Base-by-base conservation (phyloP, 1,284 basidiomycete species). In the Cutaneotrichosporon sp. region DNA sequence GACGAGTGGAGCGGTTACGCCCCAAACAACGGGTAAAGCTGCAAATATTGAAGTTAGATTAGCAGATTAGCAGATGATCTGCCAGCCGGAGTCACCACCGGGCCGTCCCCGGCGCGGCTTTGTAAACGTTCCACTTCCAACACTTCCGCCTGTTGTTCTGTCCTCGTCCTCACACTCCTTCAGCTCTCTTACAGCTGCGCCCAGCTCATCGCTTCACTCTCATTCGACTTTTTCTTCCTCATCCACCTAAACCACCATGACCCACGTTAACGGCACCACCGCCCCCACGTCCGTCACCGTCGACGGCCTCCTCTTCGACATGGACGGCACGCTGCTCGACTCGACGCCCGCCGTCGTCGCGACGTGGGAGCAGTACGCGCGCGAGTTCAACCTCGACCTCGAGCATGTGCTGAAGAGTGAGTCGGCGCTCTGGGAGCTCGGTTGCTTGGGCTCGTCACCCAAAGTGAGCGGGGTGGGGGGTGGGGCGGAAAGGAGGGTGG, bases 211-310 rank as follows among this genome's bases (percentile, higher is more conserved):
- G 34, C 10, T 16, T 13, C n/a, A 16, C 3, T 16, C 5, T 3
- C 34, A 16, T 36, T n/a, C 34, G 34, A 36, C 38, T 42, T 7
- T 4, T 18, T 42, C 18, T 18, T n/a, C 7, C 38, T n/a, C 2
- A 18, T n/a, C 18, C 16, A 18, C 16, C 38, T n/a, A 13, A 87
- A 77, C 82, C 90, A 52, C 10, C 4, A 52, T 38, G 51, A 53
- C 51, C n/a, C 34, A 53, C 18, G 10, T 33, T 34, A 51, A 51
- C 49, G 36, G 36, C 36, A 38, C 11, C 6, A 13, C 45, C 22
- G 20, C 8, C 24, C n/a, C n/a, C n/a, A n/a, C n/a, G n/a, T 38
- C 52, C 52, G 56, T 56, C 47, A 64, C 58, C 31, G 56, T 59
- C 29, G 59, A 55, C 53, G 68, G 52, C 16, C 36, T 77, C 53